Evolutionary conservation across 768 basidiomycete genomes (phyloP).

Genomic region (Gloeopeniophorella convolvens): DNA sequence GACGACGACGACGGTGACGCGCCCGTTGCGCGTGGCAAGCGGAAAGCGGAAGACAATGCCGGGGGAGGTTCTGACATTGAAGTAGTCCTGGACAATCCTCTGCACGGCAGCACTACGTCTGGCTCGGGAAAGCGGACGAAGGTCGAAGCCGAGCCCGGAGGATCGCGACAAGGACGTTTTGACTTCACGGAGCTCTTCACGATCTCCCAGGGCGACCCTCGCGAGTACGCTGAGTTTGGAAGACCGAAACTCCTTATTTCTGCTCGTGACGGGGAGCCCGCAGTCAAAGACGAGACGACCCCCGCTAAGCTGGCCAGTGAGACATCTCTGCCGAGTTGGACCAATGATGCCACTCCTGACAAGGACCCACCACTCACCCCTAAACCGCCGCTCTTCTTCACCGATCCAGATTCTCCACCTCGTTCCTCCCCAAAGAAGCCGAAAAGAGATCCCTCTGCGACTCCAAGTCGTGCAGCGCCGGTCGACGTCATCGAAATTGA

Average conservation of each 20-base stretch:
- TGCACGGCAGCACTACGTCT: not conserved
- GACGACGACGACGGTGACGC: conserved; percentile 22
- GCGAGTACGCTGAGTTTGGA: conserved; percentile 11
- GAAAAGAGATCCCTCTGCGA: not conserved
- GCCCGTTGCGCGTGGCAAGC: conserved; percentile 3
- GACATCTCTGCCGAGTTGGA: too few relatives aligned
- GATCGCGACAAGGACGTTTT: not conserved
- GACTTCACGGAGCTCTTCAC: not conserved
- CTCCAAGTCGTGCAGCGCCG: not conserved
- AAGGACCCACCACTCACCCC: not conserved
- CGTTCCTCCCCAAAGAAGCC: not conserved
- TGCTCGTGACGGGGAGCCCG: not conserved
- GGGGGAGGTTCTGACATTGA: conserved; percentile 21
- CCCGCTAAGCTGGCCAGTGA: too few relatives aligned
- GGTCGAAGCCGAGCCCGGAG: not conserved
- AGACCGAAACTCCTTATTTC: conserved; percentile 8
- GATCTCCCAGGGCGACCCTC: not conserved
- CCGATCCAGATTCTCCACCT: not conserved
- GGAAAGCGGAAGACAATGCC: conserved; percentile 10
- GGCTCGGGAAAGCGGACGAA: conserved; percentile 10
- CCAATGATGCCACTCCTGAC: not conserved
- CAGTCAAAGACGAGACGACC: not conserved
- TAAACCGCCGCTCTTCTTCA: not conserved
- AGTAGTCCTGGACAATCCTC: conserved; percentile 6
- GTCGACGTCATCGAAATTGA: conserved; percentile 22